Base-by-base conservation (phyloP, 1,139 yeast species). In the Kluyveromyces marxianus region DNA sequence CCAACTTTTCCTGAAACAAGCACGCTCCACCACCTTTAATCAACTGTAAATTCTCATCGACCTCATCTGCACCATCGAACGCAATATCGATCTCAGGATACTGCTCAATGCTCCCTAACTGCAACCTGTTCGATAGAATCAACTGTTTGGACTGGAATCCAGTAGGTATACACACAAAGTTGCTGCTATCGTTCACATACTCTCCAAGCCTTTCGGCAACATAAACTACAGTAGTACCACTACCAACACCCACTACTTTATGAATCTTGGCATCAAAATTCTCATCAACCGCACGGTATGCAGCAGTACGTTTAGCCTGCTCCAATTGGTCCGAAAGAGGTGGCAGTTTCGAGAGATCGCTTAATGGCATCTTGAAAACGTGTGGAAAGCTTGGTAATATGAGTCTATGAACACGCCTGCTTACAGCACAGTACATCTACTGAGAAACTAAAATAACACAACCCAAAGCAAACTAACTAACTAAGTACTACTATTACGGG, bases 11-110 rank as follows among this genome's bases (percentile, higher is more conserved):
- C 69, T 92, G 98, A 71, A 94, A 84, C 53, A 89, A 73, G 67
- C 99, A 94, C 2, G 97, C 99, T 36, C 99, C 99, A 42, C 99
- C 99, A 53, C 99, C 99, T 69, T 94, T 94, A 66, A 94, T 94
- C 59, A 92, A 80, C 62, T 89, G 87, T 57, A 92, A 74, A 24
- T 74, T 62, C 5, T 77, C 62, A 63, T 92, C 98, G 47, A 90
- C 94, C 66, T 94, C 99, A 67, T 94, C 99, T 6, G 98, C 98
- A 38, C 99, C 99, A 66, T 94, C 99, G 63, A 94, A 92, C 3
- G 96, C 96, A 57, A 92, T 80, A 62, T 92, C 98, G 38, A 94
- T 70, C 31, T 75, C 74, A 1, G 89, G 81, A 57, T 70, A 82
- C 69, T 87, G 90, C 60, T 92, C 97, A 53, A 92, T 79, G 4